A percentile compares a stretch with the other conserved stretches of the same genome.
These are phyloP conservation scores for Seiridium unicorne DNA, from an alignment of 2,329 filamentous ascomycete genomes.

Conservation along the genomic window DNA sequence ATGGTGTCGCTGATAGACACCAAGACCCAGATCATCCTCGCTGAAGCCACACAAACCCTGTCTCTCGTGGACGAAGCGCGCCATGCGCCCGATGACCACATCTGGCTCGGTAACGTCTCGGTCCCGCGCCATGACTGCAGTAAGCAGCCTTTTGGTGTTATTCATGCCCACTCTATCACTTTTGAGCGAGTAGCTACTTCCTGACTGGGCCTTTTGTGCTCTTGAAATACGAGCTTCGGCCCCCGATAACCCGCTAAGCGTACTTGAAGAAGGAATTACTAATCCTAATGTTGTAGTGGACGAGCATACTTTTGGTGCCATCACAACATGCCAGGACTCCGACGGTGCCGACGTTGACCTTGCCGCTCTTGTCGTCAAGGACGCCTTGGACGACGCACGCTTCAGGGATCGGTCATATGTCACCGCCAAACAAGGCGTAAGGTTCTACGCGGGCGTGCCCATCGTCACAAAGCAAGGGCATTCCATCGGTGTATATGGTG, in stretches of 20 bases:
- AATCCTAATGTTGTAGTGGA: constrained; percentile 6
- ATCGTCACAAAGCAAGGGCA: constrained; percentile 13
- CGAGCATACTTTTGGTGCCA: constrained; percentile 14
- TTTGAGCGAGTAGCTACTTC: too few relatives aligned
- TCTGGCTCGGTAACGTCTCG: constrained; percentile 22
- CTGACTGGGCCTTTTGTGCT: too few relatives aligned
- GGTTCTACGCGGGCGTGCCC: constrained; percentile 18
- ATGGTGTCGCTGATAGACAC: constrained; percentile 52
- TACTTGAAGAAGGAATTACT: too few relatives aligned
- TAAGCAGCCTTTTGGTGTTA: too few relatives aligned
- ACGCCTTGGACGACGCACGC: constrained; percentile 29
- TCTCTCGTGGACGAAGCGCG: constrained; percentile 32
- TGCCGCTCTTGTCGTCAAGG: constrained; percentile 30
- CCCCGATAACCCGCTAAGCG: too few relatives aligned
- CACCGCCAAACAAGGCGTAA: constrained; percentile 14
- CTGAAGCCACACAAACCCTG: constrained; percentile 45
- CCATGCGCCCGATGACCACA: constrained; percentile 18
- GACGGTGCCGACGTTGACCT: constrained; percentile 3
- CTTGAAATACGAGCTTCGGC: too few relatives aligned
- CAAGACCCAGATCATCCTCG: constrained; percentile 46
- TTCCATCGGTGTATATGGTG: constrained; percentile 16
- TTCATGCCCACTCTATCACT: too few relatives aligned
- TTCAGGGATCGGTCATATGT: constrained; percentile 18
- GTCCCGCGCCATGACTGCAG: constrained; percentile 18
- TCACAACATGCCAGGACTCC: constrained; percentile 12